Evolutionary conservation across 441 rosid genomes (phyloP).

Genomic region (Pelargonium fulgidum): DNA sequence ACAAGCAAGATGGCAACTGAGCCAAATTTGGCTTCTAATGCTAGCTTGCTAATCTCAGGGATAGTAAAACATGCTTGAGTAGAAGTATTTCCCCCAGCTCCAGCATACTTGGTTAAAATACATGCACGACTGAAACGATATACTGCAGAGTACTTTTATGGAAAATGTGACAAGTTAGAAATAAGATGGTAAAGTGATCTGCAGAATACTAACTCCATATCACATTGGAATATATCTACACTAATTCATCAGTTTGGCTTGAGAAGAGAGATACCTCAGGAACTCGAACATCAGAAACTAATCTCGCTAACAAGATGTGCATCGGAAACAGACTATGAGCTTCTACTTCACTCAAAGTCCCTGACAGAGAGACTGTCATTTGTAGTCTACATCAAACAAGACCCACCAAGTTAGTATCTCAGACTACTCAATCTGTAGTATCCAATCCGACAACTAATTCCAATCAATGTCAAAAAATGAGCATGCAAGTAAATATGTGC

Average conservation of each 20-base stretch:
- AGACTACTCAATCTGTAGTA: constrained; percentile 6
- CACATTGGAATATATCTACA: constrained; percentile 11
- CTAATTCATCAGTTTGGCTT: constrained; percentile 10
- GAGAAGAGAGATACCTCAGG: constrained; percentile 43
- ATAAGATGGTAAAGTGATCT: constrained; percentile 14
- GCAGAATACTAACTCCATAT: constrained; percentile 14
- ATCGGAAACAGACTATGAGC: constrained; percentile 59
- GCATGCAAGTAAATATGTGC: background rate
- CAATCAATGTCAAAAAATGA: background rate
- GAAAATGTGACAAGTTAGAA: constrained; percentile 30
- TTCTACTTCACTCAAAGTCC: constrained; percentile 38
- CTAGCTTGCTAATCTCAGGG: constrained; percentile 77
- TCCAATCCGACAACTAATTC: background rate
- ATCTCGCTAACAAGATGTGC: constrained; percentile 72
- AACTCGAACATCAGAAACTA: constrained; percentile 43
- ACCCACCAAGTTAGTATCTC: constrained; percentile 20
- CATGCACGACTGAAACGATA: constrained; percentile 79
- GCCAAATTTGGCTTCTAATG: constrained; percentile 68
- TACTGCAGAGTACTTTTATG: constrained; percentile 78
- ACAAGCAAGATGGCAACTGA: constrained; percentile 76
- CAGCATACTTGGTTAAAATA: constrained; percentile 59
- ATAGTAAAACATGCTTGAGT: constrained; percentile 69
- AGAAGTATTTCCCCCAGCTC: constrained; percentile 56
- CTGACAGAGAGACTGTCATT: constrained; percentile 54
- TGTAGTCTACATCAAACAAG: constrained; percentile 54